Percentiles rank a stretch among this genome's conserved stretches.
Evolutionary conservation across 129 eudicot genomes (phyloP).

Genomic region (Pittosporum tobira): DNA sequence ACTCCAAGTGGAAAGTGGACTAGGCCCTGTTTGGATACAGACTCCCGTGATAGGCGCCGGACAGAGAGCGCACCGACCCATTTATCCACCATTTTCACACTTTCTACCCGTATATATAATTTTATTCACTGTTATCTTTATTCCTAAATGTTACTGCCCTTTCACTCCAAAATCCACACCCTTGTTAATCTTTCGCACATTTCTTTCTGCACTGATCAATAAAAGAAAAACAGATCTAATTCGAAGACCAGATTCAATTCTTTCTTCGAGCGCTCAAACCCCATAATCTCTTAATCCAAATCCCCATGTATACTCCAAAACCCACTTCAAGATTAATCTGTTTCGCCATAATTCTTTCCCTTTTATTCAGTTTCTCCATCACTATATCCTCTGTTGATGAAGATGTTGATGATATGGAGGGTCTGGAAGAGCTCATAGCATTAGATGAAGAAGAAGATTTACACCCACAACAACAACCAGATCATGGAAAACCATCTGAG

Average conservation of each 20-base stretch:
- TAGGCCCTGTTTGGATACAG: background rate
- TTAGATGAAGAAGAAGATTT: constrained; percentile 49
- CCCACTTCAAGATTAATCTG: constrained; percentile 40
- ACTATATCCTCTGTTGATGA: constrained; percentile 15
- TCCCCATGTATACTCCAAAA: constrained; percentile 35
- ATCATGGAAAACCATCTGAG: constrained; percentile 34
- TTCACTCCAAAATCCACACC: background rate
- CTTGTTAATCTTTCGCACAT: constrained; percentile 16
- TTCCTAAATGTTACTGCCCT: background rate
- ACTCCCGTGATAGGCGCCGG: background rate
- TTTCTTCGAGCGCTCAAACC: constrained; percentile 11
- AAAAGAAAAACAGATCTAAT: constrained; percentile 23
- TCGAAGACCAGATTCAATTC: constrained; percentile 8
- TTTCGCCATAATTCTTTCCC: constrained; percentile 27
- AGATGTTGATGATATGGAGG: constrained; percentile 46
- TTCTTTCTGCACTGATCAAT: constrained; percentile 15
- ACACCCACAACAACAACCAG: constrained; percentile 4
- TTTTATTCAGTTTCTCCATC: constrained; percentile 25
- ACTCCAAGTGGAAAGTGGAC: too few relatives aligned
- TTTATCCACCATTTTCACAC: background rate
- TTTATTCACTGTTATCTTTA: background rate
- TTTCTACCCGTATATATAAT: background rate
- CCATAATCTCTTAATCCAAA: background rate
- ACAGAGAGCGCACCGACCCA: background rate
- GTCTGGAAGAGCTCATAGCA: constrained; percentile 66